Conservation (phyloP, 2,329 filamentous ascomycete genomes). For the Fusarium chaquense region DNA sequence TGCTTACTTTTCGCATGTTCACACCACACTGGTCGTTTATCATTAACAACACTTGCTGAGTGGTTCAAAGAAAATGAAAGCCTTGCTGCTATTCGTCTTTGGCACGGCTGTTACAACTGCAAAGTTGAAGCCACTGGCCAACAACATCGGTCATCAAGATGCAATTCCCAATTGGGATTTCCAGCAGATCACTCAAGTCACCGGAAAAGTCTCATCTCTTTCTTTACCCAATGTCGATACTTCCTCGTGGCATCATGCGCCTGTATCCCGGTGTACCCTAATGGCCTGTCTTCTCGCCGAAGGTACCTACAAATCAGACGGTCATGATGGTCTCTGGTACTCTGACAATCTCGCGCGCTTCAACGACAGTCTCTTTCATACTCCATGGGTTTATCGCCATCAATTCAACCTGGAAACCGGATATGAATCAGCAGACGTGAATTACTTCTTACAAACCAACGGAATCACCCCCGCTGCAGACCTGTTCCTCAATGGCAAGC, state of each 20-base stretch:
- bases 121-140: background rate
- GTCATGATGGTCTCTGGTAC: background rate
- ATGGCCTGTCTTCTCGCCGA: conserved; percentile 1
- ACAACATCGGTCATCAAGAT: background rate
- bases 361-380: background rate
- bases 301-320: background rate
- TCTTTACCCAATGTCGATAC: background rate
- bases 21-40: background rate
- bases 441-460: conserved; percentile 2
- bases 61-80: background rate
- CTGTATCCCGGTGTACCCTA: background rate
- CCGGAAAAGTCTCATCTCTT: background rate
- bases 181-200: background rate
- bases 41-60: no score
- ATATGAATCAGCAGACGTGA: accelerated
- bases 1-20: background rate
- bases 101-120: background rate
- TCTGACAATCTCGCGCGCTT: background rate
- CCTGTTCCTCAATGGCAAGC: conserved; percentile 3
- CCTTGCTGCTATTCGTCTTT: background rate
- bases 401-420: background rate
- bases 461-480: conserved; percentile 3
- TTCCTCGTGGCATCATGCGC: conserved; percentile 1
- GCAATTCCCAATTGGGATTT: background rate
- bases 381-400: background rate